phyloP scores from a whole-genome alignment of 129 eudicot genomes.

The Kitagawia praeruptora region DNA sequence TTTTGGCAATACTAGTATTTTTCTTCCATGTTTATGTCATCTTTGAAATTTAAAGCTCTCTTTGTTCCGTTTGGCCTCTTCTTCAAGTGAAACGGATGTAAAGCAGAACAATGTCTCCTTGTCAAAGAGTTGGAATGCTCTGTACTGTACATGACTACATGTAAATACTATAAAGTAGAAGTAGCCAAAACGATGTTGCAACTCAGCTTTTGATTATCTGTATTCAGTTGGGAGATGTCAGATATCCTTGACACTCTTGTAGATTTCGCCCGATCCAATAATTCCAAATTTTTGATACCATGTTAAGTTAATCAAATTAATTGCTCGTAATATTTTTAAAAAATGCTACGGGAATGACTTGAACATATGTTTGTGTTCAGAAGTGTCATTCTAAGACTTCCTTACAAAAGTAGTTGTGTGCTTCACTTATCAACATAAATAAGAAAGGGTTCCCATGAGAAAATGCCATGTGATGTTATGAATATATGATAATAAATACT shows the following conservation, averaged over 20 bases:
- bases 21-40: not conserved
- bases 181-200: too few relatives aligned
- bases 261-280: too few relatives aligned
- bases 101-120: not conserved
- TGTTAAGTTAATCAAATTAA: too few relatives aligned
- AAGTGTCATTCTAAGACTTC: not conserved
- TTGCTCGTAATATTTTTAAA: not conserved
- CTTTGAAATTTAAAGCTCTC: not conserved
- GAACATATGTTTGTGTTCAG: not conserved
- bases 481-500: too few relatives aligned
- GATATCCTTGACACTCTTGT: too few relatives aligned
- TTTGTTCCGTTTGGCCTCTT: not conserved
- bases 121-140: too few relatives aligned
- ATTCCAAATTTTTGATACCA: not conserved
- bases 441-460: too few relatives aligned
- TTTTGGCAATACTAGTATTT: not conserved
- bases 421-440: too few relatives aligned
- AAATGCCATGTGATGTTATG: not conserved
- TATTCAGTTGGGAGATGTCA: too few relatives aligned
- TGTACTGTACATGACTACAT: too few relatives aligned
- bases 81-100: not conserved
- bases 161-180: too few relatives aligned
- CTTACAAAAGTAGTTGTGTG: not conserved
- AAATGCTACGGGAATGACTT: too few relatives aligned
- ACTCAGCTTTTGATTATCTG: not conserved